Percentiles rank a stretch among this genome's conserved stretches.
phyloP scores from a whole-genome alignment of 495 filamentous ascomycete genomes.

The Neurospora hispaniola region DNA sequence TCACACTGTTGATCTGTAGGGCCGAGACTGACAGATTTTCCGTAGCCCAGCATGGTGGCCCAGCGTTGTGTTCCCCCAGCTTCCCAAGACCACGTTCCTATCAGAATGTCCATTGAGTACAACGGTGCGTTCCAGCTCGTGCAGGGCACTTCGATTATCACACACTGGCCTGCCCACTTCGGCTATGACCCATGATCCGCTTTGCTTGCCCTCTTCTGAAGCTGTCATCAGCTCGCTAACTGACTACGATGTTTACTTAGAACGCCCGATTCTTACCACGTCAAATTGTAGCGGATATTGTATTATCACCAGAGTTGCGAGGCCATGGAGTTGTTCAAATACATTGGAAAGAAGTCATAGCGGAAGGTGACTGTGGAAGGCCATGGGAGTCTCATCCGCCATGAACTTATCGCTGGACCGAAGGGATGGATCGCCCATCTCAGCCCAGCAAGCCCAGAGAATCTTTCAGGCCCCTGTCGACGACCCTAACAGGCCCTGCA shows the following conservation, averaged over 20 bases:
- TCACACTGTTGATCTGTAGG: not conserved
- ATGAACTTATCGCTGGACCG: not conserved
- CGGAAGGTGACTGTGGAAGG: not conserved
- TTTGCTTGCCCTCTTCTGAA: not conserved
- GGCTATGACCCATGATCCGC: not conserved
- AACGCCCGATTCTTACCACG: not conserved
- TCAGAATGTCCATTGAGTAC: not conserved
- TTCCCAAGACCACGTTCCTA: not conserved
- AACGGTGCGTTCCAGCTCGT: not conserved
- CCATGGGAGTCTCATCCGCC: not conserved
- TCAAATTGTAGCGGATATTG: not conserved
- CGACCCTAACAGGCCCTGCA: not conserved
- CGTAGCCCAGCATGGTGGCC: not conserved
- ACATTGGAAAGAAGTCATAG: not conserved
- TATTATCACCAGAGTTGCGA: not conserved
- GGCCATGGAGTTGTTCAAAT: not conserved
- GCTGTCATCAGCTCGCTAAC: not conserved
- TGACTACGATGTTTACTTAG: not conserved
- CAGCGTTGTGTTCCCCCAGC: not conserved
- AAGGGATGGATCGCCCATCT: constrained; percentile 2
- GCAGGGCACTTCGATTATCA: not conserved
- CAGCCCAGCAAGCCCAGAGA: constrained; percentile 6
- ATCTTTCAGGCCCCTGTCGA: constrained; percentile 1
- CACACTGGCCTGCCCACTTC: not conserved
- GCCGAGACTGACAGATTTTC: not conserved